These are phyloP conservation scores for Choanephora cucurbitarum DNA, from an alignment of 371 early-diverging fungal species.

Conservation along the genomic window DNA sequence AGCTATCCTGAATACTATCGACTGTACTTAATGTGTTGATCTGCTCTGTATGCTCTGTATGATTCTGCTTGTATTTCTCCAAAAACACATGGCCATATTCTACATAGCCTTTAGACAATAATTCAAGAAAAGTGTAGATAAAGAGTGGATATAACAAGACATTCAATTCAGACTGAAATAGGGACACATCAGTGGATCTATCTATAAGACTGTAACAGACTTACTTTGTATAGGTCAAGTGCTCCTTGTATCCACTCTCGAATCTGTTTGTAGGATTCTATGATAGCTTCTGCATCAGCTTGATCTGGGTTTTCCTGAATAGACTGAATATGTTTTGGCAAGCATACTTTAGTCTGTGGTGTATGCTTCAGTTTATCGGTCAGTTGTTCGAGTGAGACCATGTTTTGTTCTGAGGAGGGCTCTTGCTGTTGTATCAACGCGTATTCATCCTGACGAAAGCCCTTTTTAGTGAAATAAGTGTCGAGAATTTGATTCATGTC, in stretches of 20 bases:
- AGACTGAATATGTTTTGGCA: conserved; percentile 64
- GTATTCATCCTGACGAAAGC: conserved; percentile 33
- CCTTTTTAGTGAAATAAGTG: conserved; percentile 44
- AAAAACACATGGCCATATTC: conserved; percentile 81
- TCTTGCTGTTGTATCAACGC: conserved; percentile 34
- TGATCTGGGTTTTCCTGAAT: conserved; percentile 64
- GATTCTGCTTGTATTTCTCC: conserved; percentile 74
- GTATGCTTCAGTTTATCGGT: conserved; percentile 20
- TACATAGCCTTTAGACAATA: conserved; percentile 63
- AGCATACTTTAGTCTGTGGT: conserved; percentile 29
- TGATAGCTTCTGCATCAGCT: conserved; percentile 79
- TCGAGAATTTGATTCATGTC: conserved; percentile 42
- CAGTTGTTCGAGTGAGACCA: conserved; percentile 35
- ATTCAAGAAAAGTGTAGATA: conserved; percentile 92
- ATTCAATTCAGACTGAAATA: conserved; percentile 77
- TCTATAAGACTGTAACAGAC: too few relatives aligned
- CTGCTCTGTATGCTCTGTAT: conserved; percentile 67
- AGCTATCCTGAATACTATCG: conserved; percentile 82
- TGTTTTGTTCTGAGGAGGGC: conserved; percentile 22
- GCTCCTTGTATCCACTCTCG: conserved; percentile 95
- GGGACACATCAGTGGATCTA: too few relatives aligned
- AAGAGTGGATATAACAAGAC: conserved; percentile 93
- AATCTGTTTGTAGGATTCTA: conserved; percentile 76
- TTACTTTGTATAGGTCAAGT: conserved; percentile 89
- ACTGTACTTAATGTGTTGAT: conserved; percentile 70